Evolutionary conservation across 73 alveolate species (phyloP).

Genomic region (Urostyla sp.): DNA sequence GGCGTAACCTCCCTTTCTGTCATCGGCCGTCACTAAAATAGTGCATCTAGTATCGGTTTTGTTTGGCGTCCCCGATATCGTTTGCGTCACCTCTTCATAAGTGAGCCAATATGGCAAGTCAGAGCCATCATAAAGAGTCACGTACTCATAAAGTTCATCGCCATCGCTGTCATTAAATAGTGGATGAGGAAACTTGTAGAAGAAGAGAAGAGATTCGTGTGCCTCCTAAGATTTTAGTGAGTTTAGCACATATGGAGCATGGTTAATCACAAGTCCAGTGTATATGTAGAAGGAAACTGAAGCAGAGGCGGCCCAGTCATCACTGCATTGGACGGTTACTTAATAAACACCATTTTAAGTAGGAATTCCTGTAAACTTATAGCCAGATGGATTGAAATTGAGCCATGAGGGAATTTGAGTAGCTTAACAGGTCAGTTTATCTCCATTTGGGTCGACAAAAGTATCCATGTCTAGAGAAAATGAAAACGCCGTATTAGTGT

Average conservation of each 20-base stretch:
- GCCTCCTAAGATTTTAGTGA: constrained; percentile 22
- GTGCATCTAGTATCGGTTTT: not conserved
- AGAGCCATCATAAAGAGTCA: constrained; percentile 14
- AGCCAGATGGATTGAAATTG: not conserved
- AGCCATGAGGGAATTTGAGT: constrained; percentile 43
- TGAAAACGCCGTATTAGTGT: not conserved
- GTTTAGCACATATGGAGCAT: not conserved
- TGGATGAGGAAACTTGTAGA: constrained; percentile 25
- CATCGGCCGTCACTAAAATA: constrained; percentile 34
- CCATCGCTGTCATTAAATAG: constrained; percentile 51
- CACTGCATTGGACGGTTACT: not conserved
- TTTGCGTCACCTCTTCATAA: constrained; percentile 9
- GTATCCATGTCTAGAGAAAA: constrained; percentile 14
- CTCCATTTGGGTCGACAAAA: constrained; percentile 49
- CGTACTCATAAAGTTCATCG: constrained; percentile 4
- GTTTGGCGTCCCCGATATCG: constrained; percentile 34
- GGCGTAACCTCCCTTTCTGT: constrained; percentile 46
- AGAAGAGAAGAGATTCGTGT: not conserved
- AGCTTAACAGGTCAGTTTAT: constrained; percentile 1
- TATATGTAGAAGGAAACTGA: not conserved
- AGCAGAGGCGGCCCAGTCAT: constrained; percentile 31
- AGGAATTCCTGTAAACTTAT: constrained; percentile 37
- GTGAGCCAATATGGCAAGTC: constrained; percentile 45
- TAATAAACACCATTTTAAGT: not conserved
- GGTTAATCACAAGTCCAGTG: constrained; percentile 25